Evolutionary conservation across 75 land plant genomes (phyloP).

Genomic region (Azolla pinnata): DNA sequence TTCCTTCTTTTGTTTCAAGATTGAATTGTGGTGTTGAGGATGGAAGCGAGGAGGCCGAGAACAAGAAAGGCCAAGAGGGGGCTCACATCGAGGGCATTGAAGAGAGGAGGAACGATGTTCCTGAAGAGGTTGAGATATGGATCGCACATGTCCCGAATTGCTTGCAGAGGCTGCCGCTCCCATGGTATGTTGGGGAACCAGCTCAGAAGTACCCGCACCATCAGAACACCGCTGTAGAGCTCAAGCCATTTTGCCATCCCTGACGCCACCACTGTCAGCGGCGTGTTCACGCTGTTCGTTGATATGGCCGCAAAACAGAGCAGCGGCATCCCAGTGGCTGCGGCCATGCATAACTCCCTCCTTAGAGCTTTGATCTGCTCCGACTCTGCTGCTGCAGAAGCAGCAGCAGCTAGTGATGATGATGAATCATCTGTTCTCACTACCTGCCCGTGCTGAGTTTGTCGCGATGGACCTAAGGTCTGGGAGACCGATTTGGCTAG

Average conservation of each 20-base stretch:
- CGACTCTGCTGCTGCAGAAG: too few relatives aligned
- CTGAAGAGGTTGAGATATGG: conserved; percentile 80
- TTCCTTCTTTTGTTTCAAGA: too few relatives aligned
- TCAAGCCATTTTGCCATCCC: conserved; percentile 91
- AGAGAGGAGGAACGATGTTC: conserved; percentile 73
- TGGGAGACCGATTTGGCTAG: too few relatives aligned
- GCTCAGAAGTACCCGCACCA: conserved; percentile 79
- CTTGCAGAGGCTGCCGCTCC: conserved; percentile 82
- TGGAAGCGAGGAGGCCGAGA: conserved; percentile 40
- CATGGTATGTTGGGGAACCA: conserved; percentile 98
- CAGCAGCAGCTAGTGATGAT: too few relatives aligned
- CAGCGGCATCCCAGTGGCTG: too few relatives aligned
- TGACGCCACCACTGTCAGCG: conserved; percentile 66
- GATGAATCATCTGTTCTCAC: too few relatives aligned
- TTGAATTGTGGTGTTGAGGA: conserved; percentile 21
- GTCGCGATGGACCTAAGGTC: too few relatives aligned
- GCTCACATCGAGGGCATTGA: conserved; percentile 75
- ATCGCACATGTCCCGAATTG: conserved; percentile 82
- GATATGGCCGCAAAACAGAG: conserved; percentile 49
- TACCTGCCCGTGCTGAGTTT: too few relatives aligned
- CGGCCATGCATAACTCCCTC: too few relatives aligned
- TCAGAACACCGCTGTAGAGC: conserved; percentile 67
- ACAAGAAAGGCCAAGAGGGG: conserved; percentile 77
- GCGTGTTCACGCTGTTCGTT: conserved; percentile 36
- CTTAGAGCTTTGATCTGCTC: too few relatives aligned